These are phyloP conservation scores for Cordia subcordata DNA, from an alignment of 257 asterid genomes.

Conservation along the genomic window DNA sequence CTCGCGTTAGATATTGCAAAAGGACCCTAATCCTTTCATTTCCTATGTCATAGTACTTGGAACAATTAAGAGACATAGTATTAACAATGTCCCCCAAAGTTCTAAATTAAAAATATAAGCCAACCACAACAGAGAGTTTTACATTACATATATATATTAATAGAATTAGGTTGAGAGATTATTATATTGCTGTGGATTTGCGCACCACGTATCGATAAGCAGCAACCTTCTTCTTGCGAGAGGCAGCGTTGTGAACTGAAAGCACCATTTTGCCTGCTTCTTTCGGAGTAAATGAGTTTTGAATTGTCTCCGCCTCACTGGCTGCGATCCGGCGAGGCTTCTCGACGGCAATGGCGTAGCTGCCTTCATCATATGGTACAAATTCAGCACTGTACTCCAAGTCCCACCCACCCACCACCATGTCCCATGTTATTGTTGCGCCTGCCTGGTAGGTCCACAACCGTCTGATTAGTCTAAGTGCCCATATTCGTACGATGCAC, in stretches of 20 bases:
- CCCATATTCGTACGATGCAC: no score
- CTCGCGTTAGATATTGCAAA: no score
- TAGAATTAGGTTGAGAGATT: neutral
- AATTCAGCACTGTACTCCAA: slow-evolving; percentile 75
- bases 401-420: slow-evolving; percentile 94
- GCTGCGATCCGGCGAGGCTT: slow-evolving; percentile 50
- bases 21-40: no score
- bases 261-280: slow-evolving; percentile 81
- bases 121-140: no score
- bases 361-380: slow-evolving; percentile 49
- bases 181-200: slow-evolving; percentile 34
- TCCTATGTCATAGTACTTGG: no score
- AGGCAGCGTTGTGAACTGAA: slow-evolving; percentile 61
- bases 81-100: no score
- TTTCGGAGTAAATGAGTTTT: slow-evolving; percentile 48
- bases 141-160: no score
- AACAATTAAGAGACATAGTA: no score
- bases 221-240: slow-evolving; percentile 75
- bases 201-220: slow-evolving; percentile 75
- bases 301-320: slow-evolving; percentile 54
- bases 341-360: slow-evolving; percentile 85
- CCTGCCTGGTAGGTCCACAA: slow-evolving; percentile 36
- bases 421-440: slow-evolving; percentile 77
- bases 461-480: no score
- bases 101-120: no score